A percentile compares a stretch with the other conserved stretches of the same genome.
Conservation (phyloP, 441 rosid species). For the Rhodomyrtus psidioides region DNA sequence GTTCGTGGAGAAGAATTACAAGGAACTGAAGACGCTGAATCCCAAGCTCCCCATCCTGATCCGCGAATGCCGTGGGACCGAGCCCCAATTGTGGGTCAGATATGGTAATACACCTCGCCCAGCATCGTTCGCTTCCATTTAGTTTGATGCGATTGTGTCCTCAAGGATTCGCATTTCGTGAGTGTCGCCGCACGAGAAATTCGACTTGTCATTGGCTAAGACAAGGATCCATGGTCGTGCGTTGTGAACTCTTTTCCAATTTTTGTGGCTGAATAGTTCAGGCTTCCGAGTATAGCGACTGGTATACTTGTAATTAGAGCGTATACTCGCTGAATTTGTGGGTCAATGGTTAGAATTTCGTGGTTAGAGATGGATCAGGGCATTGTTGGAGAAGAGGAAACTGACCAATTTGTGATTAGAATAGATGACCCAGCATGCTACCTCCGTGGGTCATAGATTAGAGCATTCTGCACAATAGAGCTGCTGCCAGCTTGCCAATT, state of each 20-base stretch:
- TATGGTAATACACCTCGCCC: conserved; percentile 33
- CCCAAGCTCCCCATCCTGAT: conserved; percentile 81
- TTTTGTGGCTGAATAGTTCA: background rate
- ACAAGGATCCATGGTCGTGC: background rate
- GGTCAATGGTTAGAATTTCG: background rate
- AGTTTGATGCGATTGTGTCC: background rate
- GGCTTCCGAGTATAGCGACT: background rate
- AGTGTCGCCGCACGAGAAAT: background rate
- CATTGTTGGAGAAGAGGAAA: background rate
- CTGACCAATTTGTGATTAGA: background rate
- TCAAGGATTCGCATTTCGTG: background rate
- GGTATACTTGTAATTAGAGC: background rate
- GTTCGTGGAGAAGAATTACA: conserved; percentile 80
- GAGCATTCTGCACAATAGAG: background rate
- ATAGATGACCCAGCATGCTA: background rate
- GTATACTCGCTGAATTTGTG: background rate
- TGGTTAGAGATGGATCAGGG: background rate
- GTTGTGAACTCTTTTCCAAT: background rate
- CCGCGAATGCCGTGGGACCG: conserved; percentile 69
- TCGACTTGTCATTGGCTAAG: background rate
- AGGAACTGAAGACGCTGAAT: conserved; percentile 71
- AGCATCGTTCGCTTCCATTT: background rate
- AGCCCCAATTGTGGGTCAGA: conserved; percentile 96
- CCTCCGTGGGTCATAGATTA: fast-evolving
- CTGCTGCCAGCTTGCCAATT: background rate